Evolutionary conservation across 2,329 filamentous ascomycete genomes (phyloP).

Genomic region (Cladobotryum mycophilum): DNA sequence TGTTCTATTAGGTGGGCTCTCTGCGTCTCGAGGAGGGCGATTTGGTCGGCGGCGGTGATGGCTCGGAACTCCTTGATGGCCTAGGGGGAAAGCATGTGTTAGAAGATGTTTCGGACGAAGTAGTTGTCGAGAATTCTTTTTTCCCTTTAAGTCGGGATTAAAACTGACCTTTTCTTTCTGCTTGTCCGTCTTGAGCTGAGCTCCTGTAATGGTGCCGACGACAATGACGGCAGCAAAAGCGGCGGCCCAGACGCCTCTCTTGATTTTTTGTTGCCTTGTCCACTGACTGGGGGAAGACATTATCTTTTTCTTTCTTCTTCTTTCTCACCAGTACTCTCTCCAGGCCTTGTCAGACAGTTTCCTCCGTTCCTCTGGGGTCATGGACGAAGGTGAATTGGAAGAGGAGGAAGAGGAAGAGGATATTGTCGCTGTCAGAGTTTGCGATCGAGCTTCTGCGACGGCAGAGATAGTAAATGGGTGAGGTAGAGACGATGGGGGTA

Average conservation of each 20-base stretch:
- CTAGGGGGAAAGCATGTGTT: conserved; percentile 13
- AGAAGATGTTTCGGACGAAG: background rate
- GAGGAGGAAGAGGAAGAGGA: conserved; percentile 4
- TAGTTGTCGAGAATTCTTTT: too few species aligned
- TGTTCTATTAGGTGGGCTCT: conserved; percentile 33
- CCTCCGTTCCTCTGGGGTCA: conserved; percentile 17
- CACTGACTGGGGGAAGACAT: conserved; percentile 13
- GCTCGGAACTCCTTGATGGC: conserved; percentile 33
- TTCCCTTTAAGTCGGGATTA: too few species aligned
- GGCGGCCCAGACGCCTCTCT: conserved; percentile 33
- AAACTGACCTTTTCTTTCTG: conserved; percentile 37
- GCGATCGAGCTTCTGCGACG: too few species aligned
- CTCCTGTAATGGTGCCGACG: conserved; percentile 43
- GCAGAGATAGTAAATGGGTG: too few species aligned
- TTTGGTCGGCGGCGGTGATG: conserved; percentile 37
- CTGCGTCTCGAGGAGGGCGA: conserved; percentile 38
- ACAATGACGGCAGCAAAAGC: conserved; percentile 41
- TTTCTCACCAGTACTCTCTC: conserved; percentile 22
- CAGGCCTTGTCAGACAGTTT: conserved; percentile 20
- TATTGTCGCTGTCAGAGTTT: too few species aligned
- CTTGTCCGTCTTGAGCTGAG: conserved; percentile 42
- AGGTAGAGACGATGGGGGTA: too few species aligned
- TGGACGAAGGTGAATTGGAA: conserved; percentile 3
- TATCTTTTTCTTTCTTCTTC: conserved; percentile 12
- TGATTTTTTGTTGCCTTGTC: conserved; percentile 29